A percentile compares a stretch with the other conserved stretches of the same genome.
Evolutionary conservation across 1,284 basidiomycete species (phyloP).

Genomic region (Leccinum laetum): DNA sequence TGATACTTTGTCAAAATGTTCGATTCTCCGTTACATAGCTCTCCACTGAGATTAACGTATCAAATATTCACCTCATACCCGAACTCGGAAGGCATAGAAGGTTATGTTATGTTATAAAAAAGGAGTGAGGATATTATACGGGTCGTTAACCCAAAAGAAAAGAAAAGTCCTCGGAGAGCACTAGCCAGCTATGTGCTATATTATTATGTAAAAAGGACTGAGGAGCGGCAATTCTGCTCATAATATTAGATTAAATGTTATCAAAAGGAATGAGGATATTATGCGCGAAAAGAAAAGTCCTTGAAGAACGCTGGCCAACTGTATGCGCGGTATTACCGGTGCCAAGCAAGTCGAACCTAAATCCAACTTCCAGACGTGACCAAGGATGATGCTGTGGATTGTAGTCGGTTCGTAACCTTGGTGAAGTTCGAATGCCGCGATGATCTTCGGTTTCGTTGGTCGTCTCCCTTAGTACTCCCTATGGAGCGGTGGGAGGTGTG

Average conservation of each 20-base stretch:
- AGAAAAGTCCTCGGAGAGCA: neutral
- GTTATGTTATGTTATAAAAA: neutral
- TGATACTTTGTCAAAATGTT: neutral
- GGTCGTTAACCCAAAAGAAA: neutral
- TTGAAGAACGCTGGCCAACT: neutral
- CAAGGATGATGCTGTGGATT: neutral
- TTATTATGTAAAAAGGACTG: neutral
- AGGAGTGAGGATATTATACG: neutral
- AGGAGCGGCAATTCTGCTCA: neutral
- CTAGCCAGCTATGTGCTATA: neutral
- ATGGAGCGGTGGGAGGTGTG: neutral
- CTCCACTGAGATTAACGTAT: neutral
- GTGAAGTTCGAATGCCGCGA: neutral
- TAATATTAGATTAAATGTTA: neutral
- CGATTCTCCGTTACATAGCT: neutral
- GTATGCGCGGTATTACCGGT: neutral
- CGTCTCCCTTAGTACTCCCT: neutral
- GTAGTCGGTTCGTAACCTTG: neutral
- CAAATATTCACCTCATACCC: neutral
- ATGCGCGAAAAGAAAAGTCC: neutral
- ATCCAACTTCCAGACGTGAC: neutral
- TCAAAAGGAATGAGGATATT: neutral
- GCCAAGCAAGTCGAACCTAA: neutral
- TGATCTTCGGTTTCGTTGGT: neutral
- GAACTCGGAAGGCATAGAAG: neutral